These are phyloP conservation scores for Penicillium salamii DNA, from an alignment of 495 filamentous ascomycete species.

Conservation along the genomic window DNA sequence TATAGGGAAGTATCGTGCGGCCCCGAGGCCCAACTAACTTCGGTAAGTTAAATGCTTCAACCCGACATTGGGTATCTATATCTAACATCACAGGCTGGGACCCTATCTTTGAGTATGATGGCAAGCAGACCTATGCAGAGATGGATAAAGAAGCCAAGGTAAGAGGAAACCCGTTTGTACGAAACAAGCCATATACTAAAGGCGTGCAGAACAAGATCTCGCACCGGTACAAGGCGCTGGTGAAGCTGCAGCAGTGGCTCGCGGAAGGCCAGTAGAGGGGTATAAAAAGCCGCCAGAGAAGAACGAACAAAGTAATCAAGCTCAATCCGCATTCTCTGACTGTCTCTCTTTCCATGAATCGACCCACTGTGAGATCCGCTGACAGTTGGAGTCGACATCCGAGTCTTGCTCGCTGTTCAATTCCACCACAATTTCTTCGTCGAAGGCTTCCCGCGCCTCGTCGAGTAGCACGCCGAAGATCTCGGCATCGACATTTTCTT, in stretches of 20 bases:
- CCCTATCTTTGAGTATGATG: conserved; percentile 91
- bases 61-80: neutral
- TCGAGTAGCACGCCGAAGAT: conserved; percentile 94
- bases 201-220: conserved; percentile 73
- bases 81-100: conserved; percentile 71
- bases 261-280: conserved; percentile 44
- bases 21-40: conserved; percentile 69
- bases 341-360: conserved; percentile 73
- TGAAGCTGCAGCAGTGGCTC: conserved; percentile 84
- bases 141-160: conserved; percentile 87
- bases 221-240: conserved; percentile 81
- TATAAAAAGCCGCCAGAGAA: conserved; percentile 13
- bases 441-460: conserved; percentile 84
- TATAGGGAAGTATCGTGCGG: conserved; percentile 45
- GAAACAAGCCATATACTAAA: neutral
- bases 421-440: conserved; percentile 87
- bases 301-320: conserved; percentile 1
- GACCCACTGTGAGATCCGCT: conserved; percentile 79
- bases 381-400: conserved; percentile 84
- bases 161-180: conserved; percentile 4
- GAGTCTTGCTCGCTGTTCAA: conserved; percentile 75
- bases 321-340: conserved; percentile 20
- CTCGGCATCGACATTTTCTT: conserved; percentile 95
- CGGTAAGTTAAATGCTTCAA: conserved; percentile 56
- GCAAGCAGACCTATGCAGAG: conserved; percentile 85